Conservation (phyloP, 257 asterid genomes). For the Solanum sitiens region DNA sequence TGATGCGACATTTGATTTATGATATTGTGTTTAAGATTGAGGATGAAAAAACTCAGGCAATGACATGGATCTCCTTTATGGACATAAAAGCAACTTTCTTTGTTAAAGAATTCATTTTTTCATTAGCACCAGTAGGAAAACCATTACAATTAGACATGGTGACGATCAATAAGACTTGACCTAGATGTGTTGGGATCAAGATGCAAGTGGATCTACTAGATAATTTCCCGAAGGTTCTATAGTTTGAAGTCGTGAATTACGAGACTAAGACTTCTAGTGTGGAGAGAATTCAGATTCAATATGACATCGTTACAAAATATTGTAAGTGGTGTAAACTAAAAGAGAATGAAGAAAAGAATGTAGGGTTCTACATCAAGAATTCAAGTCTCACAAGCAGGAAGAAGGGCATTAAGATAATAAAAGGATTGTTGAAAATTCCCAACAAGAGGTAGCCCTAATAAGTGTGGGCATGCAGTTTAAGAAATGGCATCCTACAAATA, state of each 20-base stretch:
- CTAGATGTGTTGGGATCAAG: neutral
- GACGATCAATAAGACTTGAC: neutral
- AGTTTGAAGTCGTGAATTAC: neutral
- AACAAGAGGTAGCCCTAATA: neutral
- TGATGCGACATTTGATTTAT: neutral
- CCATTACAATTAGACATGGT: neutral
- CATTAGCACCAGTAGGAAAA: neutral
- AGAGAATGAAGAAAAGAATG: neutral
- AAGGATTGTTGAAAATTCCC: neutral
- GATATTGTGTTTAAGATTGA: neutral
- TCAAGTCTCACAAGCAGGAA: too few relatives aligned
- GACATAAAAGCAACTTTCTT: neutral
- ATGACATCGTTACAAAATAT: neutral
- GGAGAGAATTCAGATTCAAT: neutral
- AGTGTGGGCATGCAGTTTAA: neutral
- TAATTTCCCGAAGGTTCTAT: neutral
- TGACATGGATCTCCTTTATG: neutral
- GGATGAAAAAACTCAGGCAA: neutral
- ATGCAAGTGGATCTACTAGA: neutral
- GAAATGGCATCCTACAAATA: neutral
- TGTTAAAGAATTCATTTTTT: neutral
- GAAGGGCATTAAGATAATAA: neutral
- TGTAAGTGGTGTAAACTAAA: neutral
- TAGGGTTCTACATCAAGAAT: too few relatives aligned
- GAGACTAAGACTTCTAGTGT: neutral